Percentiles rank a stretch among this genome's conserved stretches.
phyloP scores from a whole-genome alignment of 169 alveolate species.

The Pseudocohnilembus persalinus region DNA sequence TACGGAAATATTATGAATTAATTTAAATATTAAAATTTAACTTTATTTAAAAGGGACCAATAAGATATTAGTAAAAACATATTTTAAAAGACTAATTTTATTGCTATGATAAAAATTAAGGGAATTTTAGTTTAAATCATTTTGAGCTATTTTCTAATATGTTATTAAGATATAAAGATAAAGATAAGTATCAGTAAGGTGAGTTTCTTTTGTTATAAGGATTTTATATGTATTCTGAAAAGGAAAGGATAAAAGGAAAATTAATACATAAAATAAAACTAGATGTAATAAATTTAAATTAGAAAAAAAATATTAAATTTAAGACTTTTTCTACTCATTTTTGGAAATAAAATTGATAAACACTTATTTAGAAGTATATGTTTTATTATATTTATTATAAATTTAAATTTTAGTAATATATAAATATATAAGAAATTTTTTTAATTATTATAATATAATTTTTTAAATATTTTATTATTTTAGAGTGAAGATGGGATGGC shows the following conservation, averaged over 20 bases:
- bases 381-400: too few species aligned
- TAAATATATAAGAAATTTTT: too few species aligned
- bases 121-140: neutral
- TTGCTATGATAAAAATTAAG: neutral
- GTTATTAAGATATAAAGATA: conserved; percentile 5
- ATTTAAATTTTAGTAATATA: too few species aligned
- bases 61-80: neutral
- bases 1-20: too few species aligned
- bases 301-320: too few species aligned
- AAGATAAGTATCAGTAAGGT: conserved; percentile 3
- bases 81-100: neutral
- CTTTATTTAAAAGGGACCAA: neutral
- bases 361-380: too few species aligned
- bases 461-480: too few species aligned
- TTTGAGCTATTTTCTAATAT: conserved; percentile 18
- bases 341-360: too few species aligned
- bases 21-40: too few species aligned
- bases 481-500: conserved; percentile 2
- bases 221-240: conserved; percentile 1
- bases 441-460: too few species aligned
- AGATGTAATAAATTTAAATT: neutral
- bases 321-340: neutral
- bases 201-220: conserved; percentile 1
- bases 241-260: neutral
- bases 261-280: conserved; percentile 8